phyloP scores from a whole-genome alignment of 257 asterid genomes.

The Solanum chiquidenum region DNA sequence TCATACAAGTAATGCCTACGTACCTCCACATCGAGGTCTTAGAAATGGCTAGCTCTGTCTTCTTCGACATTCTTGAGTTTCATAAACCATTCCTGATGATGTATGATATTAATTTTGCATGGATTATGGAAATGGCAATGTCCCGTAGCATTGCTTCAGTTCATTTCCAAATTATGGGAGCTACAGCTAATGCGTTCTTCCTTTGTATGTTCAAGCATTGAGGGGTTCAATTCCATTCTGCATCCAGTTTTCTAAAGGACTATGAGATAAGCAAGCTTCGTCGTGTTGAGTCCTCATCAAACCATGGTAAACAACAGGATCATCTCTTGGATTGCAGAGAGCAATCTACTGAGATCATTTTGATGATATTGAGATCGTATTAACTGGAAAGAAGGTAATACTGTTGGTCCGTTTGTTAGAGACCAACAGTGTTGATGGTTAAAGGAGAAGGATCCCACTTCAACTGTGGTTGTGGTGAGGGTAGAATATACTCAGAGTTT shows the following conservation, averaged over 20 bases:
- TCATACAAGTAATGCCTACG: not conserved
- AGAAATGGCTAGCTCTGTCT: not conserved
- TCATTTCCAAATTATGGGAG: not conserved
- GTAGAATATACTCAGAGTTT: not conserved
- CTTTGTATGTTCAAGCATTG: not conserved
- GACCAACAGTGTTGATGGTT: not conserved
- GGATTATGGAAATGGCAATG: not conserved
- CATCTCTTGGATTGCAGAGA: not conserved
- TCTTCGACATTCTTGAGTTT: not conserved
- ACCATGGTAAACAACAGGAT: not conserved
- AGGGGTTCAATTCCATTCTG: not conserved
- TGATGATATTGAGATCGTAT: not conserved
- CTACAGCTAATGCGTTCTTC: not conserved
- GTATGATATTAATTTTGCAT: not conserved
- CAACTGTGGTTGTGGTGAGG: not conserved
- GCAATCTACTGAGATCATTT: not conserved
- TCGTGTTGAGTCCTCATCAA: not conserved
- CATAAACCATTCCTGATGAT: not conserved
- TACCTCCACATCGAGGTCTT: not conserved
- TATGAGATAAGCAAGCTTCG: not conserved
- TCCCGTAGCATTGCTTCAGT: not conserved
- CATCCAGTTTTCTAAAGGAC: not conserved
- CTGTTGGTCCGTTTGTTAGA: not conserved
- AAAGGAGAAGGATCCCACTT: not conserved
- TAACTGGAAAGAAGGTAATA: not conserved